phyloP scores from a whole-genome alignment of 176 grass and related monocot genomes.

The Avena eriantha region DNA sequence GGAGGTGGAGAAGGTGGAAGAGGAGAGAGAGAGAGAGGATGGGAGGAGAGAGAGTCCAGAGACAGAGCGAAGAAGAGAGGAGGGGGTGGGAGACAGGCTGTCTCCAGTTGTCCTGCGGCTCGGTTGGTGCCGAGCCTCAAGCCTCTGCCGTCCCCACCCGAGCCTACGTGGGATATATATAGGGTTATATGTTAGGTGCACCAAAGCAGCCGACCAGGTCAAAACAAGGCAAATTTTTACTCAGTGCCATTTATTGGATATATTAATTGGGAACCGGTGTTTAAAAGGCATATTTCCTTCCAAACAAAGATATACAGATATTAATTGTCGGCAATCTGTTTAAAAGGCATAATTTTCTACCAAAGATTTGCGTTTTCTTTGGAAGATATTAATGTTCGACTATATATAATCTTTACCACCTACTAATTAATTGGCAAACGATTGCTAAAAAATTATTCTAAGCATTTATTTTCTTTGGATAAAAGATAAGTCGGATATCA shows the following conservation, averaged over 20 bases:
- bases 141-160: conserved; percentile 48
- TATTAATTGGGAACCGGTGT: neutral
- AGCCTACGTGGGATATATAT: conserved; percentile 58
- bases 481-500: too few species aligned
- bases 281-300: neutral
- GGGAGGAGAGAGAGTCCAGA: conserved; percentile 6
- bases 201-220: conserved; percentile 2
- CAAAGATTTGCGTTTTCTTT: neutral
- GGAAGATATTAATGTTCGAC: neutral
- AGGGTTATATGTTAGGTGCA: conserved; percentile 34
- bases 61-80: conserved; percentile 47
- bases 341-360: too few species aligned
- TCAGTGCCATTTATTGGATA: neutral
- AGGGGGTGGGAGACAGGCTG: conserved; percentile 82
- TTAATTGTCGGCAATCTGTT: too few species aligned
- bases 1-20: conserved; percentile 12
- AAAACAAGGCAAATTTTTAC: neutral
- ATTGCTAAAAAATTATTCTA: too few species aligned
- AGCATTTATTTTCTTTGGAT: too few species aligned
- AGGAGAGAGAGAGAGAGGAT: conserved; percentile 8
- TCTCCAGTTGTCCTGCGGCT: conserved; percentile 86
- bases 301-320: neutral
- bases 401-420: neutral
- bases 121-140: conserved; percentile 51
- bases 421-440: neutral